Evolutionary conservation across 345 rosid genomes (phyloP), one percentile per base, ranked within the genome.

Genomic region (Odontarrhena argentea): DNA sequence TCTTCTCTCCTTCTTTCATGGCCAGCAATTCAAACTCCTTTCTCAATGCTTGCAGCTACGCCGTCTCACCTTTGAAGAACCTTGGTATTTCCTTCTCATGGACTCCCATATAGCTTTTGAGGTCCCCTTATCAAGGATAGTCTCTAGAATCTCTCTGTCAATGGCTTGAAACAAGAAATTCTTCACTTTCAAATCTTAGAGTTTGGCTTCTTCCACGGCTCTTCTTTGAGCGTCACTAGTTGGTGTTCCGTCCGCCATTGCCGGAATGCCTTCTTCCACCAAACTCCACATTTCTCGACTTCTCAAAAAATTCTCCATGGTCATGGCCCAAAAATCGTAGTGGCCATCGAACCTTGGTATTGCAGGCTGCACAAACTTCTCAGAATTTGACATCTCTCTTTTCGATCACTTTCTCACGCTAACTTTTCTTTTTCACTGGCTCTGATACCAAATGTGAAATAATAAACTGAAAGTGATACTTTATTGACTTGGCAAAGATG

Each of bases 341-440:
- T 43, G n/a, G 3, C 55, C 71, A 67, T 67, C 71, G 3, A 67
- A 44, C 1, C 3, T 41, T 1, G 55, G 55, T 3, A 67, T 67
- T 2, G 36, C 44, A 2, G 25, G 71, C 3, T 67, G 54, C 15
- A 67, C 63, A 18, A 41, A 66, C 1, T 56, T 37, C 8, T 56
- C 34, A 14, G 61, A 55, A 0, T 3, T 15, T 0, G 42, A 54
- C 42, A 52, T 9, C 18, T 38, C 24, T 54, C 62, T 8, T 10
- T 60, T n/a, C 1, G 4, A 22, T 45, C 40, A 60, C 8, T 25
- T n/a, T 26, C 24, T 12, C 15, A 5, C 48, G 22, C 22, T 18
- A 18, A n/a, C 35, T 38, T 13, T 38, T 36, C 34, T 8, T 22
- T 15, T 18, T 10, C 1, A 0, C 0, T 18, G 0, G 32, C 9